Base-by-base conservation (phyloP, 129 eudicot species). In the Lonicera japonica region DNA sequence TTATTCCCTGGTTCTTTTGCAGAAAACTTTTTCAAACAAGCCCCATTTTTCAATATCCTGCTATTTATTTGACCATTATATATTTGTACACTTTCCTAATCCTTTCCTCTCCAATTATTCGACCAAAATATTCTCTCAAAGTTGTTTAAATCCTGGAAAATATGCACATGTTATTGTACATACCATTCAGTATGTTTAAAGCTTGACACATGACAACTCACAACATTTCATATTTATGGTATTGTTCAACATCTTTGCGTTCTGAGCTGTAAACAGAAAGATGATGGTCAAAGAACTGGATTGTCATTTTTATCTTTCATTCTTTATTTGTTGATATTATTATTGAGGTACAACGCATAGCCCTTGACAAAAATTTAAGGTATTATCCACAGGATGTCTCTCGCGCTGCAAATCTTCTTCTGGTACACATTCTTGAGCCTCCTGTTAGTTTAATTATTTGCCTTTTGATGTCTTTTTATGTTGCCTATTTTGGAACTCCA, bases 341-440 rank as follows among this genome's bases (percentile, higher is more conserved):
- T 75, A 29, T 60, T 75, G 56, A 56, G 60, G 47, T 50, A 52
- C 74, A 73, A 25, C 16, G 39, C 63, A 13, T 1, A 41, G 75
- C 64, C 57, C 87, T 96, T 88, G 77, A 88, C 86, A 63, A 1
- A 71, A 59, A 61, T 65, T n/a, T 54, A 72, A 94, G 99, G 64
- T 88, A 94, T 71, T 71, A 94, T 73, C 96, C 99, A 34, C 99
- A 94, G 64, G 99, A 94, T 73, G 82, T 94, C 25, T 80, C 99
- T 20, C 92, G 96, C 29, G 83, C 96, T 63, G 83, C 99, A 57
- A 80, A 71, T 66, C 99, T 94, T 80, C 88, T 94, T 65, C 68
- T 80, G 95, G 99, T 94, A 85, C 38, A 19, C 54, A 60, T 45
- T 57, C 45, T 47, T 36, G 56, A 65, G 60, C 73, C 56, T 75